phyloP scores from a whole-genome alignment of 495 filamentous ascomycete genomes.

The Xylaria palmicola region DNA sequence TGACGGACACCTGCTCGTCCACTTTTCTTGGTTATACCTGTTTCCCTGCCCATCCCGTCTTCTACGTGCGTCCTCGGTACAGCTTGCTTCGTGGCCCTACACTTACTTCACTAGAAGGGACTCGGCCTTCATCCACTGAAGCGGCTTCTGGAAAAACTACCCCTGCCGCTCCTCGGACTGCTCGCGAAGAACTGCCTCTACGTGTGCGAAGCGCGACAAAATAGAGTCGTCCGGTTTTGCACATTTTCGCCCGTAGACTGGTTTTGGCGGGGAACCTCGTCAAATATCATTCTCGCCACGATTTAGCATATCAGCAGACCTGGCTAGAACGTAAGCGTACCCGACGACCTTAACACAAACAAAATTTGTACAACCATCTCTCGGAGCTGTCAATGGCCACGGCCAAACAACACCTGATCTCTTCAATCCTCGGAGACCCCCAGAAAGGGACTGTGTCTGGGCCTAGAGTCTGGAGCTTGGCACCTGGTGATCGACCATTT shows the following conservation, averaged over 20 bases:
- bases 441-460: slow-evolving; percentile 5
- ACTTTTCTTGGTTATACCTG: slow-evolving; percentile 11
- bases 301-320: neutral
- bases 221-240: neutral
- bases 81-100: slow-evolving; percentile 4
- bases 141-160: neutral
- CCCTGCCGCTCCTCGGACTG: neutral
- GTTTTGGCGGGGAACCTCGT: slow-evolving; percentile 6
- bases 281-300: too few species aligned
- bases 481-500: slow-evolving; percentile 18
- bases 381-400: slow-evolving; percentile 18
- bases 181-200: neutral
- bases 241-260: neutral
- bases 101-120: neutral
- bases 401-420: slow-evolving; percentile 13
- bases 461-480: slow-evolving; percentile 25
- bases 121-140: slow-evolving; percentile 1
- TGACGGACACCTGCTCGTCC: slow-evolving; percentile 3
- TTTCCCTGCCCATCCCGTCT: slow-evolving; percentile 3
- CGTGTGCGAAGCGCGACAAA: neutral
- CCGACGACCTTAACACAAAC: neutral
- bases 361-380: neutral
- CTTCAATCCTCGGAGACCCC: slow-evolving; percentile 1
- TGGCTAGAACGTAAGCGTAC: neutral
- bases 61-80: too few species aligned